Conservation (phyloP, 2,329 filamentous ascomycete genomes). For the Drechslera avenae region DNA sequence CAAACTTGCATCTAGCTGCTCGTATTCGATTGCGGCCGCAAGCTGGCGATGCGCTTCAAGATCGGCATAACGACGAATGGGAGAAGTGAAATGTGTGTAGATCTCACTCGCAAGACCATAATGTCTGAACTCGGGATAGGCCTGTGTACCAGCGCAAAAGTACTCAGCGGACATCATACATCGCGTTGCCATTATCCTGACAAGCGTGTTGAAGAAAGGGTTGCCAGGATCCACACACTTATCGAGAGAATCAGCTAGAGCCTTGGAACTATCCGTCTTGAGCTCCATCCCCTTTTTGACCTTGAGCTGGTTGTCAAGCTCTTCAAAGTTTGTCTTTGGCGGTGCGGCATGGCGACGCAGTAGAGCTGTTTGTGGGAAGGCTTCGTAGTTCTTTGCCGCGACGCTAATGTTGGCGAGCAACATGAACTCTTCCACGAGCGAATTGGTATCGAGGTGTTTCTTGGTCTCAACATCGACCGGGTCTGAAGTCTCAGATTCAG, state of each 20-base stretch:
- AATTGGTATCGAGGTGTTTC: constrained; percentile 91
- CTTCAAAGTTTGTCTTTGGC: constrained; percentile 95
- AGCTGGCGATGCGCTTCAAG: constrained; percentile 92
- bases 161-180: constrained; percentile 99
- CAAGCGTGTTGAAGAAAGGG: constrained; percentile 97
- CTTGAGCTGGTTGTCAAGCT: constrained; percentile 86
- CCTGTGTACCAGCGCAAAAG: constrained; percentile 91
- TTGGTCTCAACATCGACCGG: constrained; percentile 97
- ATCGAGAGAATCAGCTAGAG: constrained; percentile 92
- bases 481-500: constrained; percentile 93
- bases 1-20: constrained; percentile 78
- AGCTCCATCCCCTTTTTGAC: constrained; percentile 83
- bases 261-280: constrained; percentile 82
- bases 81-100: constrained; percentile 98
- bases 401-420: constrained; percentile 96
- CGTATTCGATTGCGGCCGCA: constrained; percentile 93
- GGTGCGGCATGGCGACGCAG: constrained; percentile 90
- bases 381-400: constrained; percentile 83
- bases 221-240: constrained; percentile 77
- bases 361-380: constrained; percentile 94
- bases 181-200: constrained; percentile 94
- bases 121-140: constrained; percentile 93
- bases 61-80: constrained; percentile 97
- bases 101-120: constrained; percentile 96
- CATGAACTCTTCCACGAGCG: constrained; percentile 99